Evolutionary conservation across 164 flowering plant genomes (phyloP), one percentile per base, ranked within the genome.

Genomic region (Aristolochia californica): DNA sequence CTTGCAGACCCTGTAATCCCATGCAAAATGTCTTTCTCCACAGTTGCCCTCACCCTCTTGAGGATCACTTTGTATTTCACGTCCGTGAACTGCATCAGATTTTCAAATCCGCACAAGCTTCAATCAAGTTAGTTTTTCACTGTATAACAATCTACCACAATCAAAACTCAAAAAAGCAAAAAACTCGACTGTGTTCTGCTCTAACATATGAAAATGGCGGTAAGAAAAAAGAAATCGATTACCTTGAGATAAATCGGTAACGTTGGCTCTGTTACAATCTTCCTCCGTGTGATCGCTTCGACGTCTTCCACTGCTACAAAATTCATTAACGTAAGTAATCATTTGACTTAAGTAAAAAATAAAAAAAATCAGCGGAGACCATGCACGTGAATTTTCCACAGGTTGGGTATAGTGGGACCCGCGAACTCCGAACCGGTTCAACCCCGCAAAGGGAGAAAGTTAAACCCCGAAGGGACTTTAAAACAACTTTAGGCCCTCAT

Each of bases 171-270:
- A n/a, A n/a, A n/a, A n/a, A n/a, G 23, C 25, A 2, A 9, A 13
- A 50, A 50, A 16, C 25, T 22, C 26, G 4, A 50, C 22, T 12
- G 25, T 5, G 9, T 22, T 5, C 5, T 50, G 26, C 21, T 22
- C 14, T 18, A n/a, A 7, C 56, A 14, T 15, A 1, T 23, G 15
- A n/a, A 15, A n/a, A 13, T 1, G 12, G 56, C 26, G 21, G 21
- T 12, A 54, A 2, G 22, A 5, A 28, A 4, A 28, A 0, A 30
- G 5, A 13, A 4, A 27, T n/a, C 13, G 1, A 13, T 43, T 68
- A 93, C 98, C 98, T 93, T 88, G 64, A 93, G 93, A 69, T 72
- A 82, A 23, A 93, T 76, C 12, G 97, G 98, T 71, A 88, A 68
- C 2, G 97, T 88, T 11, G 95, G 98, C 63, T 93, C 95, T n/a